These are phyloP conservation scores for Rhynchospora breviuscula DNA, from an alignment of 176 grass and related monocot genomes.

Conservation along the genomic window DNA sequence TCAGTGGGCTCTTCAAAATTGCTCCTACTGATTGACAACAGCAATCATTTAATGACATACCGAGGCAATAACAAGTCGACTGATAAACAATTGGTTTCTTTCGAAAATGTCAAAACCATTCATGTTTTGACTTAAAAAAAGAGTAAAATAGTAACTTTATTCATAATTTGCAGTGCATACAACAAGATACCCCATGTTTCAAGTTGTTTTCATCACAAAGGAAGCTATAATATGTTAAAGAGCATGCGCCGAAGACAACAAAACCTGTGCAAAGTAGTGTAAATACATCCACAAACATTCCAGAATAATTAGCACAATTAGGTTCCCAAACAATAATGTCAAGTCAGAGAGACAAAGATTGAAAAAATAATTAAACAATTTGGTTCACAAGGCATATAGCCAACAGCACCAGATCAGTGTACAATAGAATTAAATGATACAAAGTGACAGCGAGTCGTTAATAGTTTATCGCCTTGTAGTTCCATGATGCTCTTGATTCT, in stretches of 20 bases:
- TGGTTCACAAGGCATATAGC: background rate
- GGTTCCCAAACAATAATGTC: background rate
- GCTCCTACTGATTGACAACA: background rate
- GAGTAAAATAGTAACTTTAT: no score
- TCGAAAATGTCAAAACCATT: background rate
- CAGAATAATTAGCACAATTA: background rate
- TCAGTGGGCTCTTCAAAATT: no score
- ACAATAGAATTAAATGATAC: slow-evolving; percentile 22
- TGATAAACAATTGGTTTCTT: background rate
- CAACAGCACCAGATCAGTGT: slow-evolving; percentile 8
- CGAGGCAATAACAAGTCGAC: background rate
- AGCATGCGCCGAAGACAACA: background rate
- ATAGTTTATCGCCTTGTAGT: background rate
- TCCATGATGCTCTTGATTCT: slow-evolving; percentile 2
- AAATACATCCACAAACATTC: background rate
- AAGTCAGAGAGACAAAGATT: slow-evolving; percentile 2
- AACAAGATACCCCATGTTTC: background rate
- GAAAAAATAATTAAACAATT: slow-evolving; percentile 21
- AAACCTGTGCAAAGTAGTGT: background rate
- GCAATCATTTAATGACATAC: background rate
- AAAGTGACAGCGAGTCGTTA: slow-evolving; percentile 1
- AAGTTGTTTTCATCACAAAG: background rate
- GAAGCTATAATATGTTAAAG: background rate
- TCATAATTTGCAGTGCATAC: background rate
- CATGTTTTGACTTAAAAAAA: background rate